A percentile compares a stretch with the other conserved stretches of the same genome.
Evolutionary conservation across 176 grass and related monocot species (phyloP).

Genomic region (Puccinellia tenuiflora): DNA sequence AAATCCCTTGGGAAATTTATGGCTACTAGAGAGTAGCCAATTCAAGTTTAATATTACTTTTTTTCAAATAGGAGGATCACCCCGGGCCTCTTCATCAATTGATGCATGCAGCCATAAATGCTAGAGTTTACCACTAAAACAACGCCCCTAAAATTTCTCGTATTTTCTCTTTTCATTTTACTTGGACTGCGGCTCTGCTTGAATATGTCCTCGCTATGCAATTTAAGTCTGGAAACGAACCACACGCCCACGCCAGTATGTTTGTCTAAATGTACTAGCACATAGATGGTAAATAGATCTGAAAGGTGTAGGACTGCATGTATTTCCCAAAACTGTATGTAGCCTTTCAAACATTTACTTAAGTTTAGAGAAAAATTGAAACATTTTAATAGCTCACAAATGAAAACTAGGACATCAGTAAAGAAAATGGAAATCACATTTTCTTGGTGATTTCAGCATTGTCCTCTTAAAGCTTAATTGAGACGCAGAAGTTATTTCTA

Average conservation of each 20-base stretch:
- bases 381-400: not conserved
- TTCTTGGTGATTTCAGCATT: not conserved
- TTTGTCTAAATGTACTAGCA: not conserved
- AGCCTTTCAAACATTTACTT: not conserved
- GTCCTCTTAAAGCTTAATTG: not conserved
- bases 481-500: not conserved
- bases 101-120: not conserved
- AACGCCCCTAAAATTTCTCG: not conserved
- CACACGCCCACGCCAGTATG: not conserved
- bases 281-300: not conserved
- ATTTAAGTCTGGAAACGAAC: constrained; percentile 1
- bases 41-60: not conserved
- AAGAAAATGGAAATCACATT: not conserved
- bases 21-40: not conserved
- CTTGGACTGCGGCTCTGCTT: not conserved
- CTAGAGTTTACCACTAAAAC: not conserved
- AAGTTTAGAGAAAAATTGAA: not conserved
- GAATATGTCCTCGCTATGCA: not conserved
- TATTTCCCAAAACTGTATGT: not conserved
- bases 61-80: not conserved
- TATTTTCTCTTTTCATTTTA: not conserved
- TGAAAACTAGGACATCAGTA: not conserved
- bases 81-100: not conserved
- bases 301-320: not conserved
- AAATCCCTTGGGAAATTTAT: not conserved